phyloP scores from a whole-genome alignment of 192 early-diverging fungal species.

The Coemansia sp. region DNA sequence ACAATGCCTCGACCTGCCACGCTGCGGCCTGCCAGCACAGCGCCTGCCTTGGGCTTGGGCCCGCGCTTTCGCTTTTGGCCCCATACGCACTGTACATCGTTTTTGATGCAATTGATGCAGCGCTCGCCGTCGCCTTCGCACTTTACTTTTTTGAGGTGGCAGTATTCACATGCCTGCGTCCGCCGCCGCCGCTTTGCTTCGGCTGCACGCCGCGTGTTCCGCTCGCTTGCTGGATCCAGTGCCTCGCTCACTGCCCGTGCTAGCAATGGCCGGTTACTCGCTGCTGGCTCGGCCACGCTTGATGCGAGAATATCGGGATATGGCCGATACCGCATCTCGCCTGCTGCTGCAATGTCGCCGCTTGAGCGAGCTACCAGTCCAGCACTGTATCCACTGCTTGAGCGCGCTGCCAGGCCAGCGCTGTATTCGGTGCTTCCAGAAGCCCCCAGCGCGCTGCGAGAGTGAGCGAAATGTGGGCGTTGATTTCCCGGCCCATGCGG shows the following conservation, averaged over 20 bases:
- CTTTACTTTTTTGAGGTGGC: constrained; percentile 52
- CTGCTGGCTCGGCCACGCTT: background rate
- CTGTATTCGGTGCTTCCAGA: background rate
- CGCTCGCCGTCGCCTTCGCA: constrained; percentile 49
- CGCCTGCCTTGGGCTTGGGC: constrained; percentile 43
- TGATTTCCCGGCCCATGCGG: background rate
- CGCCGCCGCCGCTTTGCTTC: constrained; percentile 40
- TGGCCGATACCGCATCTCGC: constrained; percentile 41
- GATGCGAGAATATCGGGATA: constrained; percentile 39
- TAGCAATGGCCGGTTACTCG: constrained; percentile 8
- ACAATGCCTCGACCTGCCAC: background rate
- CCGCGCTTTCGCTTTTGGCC: constrained; percentile 53
- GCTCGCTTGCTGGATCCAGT: constrained; percentile 2
- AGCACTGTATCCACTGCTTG: constrained; percentile 2
- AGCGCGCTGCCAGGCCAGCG: constrained; percentile 10
- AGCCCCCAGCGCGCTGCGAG: constrained; percentile 1
- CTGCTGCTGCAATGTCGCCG: background rate
- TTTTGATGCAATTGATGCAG: constrained; percentile 51
- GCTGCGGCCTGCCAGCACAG: background rate
- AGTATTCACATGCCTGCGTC: constrained; percentile 55
- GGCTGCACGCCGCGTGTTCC: background rate
- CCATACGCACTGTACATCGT: constrained; percentile 51
- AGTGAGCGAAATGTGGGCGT: constrained; percentile 6
- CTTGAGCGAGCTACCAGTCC: constrained; percentile 14
- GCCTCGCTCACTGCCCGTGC: constrained; percentile 12